Evolutionary conservation across 371 early-diverging fungal genomes (phyloP).

Genomic region (Apophysomyces trapeziformis): DNA sequence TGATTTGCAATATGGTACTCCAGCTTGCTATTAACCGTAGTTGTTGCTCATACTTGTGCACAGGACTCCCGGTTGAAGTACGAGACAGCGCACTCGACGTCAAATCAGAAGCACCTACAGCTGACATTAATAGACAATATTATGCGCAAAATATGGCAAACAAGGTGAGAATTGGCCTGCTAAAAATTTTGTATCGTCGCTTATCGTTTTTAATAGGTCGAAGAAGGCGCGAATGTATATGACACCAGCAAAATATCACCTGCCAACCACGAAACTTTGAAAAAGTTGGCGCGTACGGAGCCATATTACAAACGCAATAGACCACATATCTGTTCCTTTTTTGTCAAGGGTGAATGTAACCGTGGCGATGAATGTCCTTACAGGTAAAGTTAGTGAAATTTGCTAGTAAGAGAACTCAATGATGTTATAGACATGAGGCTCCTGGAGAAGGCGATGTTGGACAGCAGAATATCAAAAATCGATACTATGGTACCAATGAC

Average conservation of each 20-base stretch:
- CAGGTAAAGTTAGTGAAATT: conserved; percentile 35
- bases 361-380: conserved; percentile 94
- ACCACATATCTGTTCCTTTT: conserved; percentile 95
- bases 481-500: conserved; percentile 92
- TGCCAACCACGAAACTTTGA: conserved; percentile 81
- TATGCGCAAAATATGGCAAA: conserved; percentile 86
- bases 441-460: conserved; percentile 82
- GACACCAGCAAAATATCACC: conserved; percentile 79
- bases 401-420: neutral
- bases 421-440: conserved; percentile 77
- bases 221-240: conserved; percentile 60
- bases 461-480: conserved; percentile 91
- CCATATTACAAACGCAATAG: conserved; percentile 94
- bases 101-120: conserved; percentile 76
- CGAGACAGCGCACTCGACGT: conserved; percentile 86
- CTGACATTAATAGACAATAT: conserved; percentile 89
- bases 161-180: conserved; percentile 51
- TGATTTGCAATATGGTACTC: conserved; percentile 89
- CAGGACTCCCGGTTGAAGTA: conserved; percentile 89
- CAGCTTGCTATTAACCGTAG: neutral
- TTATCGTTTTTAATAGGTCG: conserved; percentile 33
- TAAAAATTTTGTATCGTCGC: neutral
- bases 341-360: conserved; percentile 90
- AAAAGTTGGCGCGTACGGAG: conserved; percentile 80
- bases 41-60: conserved; percentile 1